Percentiles rank a stretch among this genome's conserved stretches.
Evolutionary conservation across 2,329 filamentous ascomycete genomes (phyloP).

Genomic region (Aureobasidium sp.): DNA sequence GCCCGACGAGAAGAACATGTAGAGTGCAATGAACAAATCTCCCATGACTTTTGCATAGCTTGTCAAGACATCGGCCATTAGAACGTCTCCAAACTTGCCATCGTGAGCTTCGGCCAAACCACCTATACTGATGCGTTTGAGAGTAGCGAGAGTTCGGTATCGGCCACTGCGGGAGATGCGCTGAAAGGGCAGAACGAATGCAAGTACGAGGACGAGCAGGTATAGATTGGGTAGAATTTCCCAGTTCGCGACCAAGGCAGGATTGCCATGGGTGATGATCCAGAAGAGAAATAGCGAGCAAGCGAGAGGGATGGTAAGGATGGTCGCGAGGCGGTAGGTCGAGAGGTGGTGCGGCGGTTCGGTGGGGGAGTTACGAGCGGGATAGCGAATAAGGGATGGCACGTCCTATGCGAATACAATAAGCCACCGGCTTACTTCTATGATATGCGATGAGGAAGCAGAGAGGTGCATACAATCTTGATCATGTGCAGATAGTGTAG

Average conservation of each 20-base stretch:
- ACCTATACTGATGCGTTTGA: conserved; percentile 72
- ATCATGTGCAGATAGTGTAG: conserved; percentile 72
- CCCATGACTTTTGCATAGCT: conserved; percentile 89
- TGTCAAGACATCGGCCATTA: conserved; percentile 88
- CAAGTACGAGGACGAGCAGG: conserved; percentile 60
- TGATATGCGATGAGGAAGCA: not conserved
- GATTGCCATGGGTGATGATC: conserved; percentile 63
- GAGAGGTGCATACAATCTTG: conserved; percentile 53
- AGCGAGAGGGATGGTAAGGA: conserved; percentile 62
- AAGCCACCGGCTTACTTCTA: not conserved
- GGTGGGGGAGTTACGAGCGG: conserved; percentile 58
- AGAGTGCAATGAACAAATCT: conserved; percentile 79
- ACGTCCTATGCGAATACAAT: conserved; percentile 52
- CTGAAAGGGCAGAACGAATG: conserved; percentile 62
- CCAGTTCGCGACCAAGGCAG: conserved; percentile 62
- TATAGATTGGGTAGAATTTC: conserved; percentile 82
- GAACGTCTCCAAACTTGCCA: conserved; percentile 88
- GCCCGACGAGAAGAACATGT: conserved; percentile 74
- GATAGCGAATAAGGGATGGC: conserved; percentile 77
- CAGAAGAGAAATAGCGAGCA: conserved; percentile 75
- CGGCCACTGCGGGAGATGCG: conserved; percentile 62
- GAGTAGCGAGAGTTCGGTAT: conserved; percentile 61
- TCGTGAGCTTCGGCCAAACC: conserved; percentile 78
- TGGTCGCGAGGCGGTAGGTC: conserved; percentile 73
- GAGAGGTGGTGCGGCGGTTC: conserved; percentile 70